A percentile compares a stretch with the other conserved stretches of the same genome.
Evolutionary conservation across 768 basidiomycete genomes (phyloP).

Genomic region (Podaxis sp.): DNA sequence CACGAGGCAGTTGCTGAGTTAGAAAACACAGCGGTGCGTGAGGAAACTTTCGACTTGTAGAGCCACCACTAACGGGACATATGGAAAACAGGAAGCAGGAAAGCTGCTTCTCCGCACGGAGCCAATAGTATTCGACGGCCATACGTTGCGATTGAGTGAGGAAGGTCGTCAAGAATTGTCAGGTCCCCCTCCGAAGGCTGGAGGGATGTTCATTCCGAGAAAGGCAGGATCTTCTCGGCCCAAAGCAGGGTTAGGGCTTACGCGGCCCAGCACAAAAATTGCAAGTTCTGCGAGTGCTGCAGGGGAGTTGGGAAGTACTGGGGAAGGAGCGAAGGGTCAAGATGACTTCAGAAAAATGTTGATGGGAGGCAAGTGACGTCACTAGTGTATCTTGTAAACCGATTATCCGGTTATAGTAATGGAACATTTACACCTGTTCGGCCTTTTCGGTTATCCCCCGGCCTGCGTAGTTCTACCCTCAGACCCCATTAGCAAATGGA

Average conservation of each 20-base stretch:
- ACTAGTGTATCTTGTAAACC: background rate
- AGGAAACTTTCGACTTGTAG: background rate
- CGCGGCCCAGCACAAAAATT: slow-evolving; percentile 22
- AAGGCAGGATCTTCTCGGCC: slow-evolving; percentile 62
- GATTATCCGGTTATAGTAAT: slow-evolving; percentile 1
- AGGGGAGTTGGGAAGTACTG: slow-evolving; percentile 20
- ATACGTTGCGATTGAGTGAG: slow-evolving; percentile 58
- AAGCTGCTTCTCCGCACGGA: slow-evolving; percentile 71
- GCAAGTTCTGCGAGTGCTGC: slow-evolving; percentile 15
- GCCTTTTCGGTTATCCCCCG: background rate
- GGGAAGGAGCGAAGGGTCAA: slow-evolving; percentile 54
- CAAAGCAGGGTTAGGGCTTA: slow-evolving; percentile 67
- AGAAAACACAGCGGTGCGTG: slow-evolving; percentile 61
- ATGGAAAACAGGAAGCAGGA: slow-evolving; percentile 69
- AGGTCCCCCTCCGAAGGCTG: slow-evolving; percentile 36
- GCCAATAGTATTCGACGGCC: slow-evolving; percentile 69
- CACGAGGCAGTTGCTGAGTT: slow-evolving; percentile 67
- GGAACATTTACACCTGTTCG: background rate
- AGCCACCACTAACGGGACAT: background rate
- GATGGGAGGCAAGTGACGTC: slow-evolving; percentile 21
- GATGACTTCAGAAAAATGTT: slow-evolving; percentile 89
- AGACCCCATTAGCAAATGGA: slow-evolving; percentile 10
- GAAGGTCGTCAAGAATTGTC: slow-evolving; percentile 39
- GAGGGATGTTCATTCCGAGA: slow-evolving; percentile 65
- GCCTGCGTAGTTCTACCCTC: background rate